These are phyloP conservation scores for Papiliotrema laurentii DNA, from an alignment of 1,284 basidiomycete genomes.

Conservation along the genomic window DNA sequence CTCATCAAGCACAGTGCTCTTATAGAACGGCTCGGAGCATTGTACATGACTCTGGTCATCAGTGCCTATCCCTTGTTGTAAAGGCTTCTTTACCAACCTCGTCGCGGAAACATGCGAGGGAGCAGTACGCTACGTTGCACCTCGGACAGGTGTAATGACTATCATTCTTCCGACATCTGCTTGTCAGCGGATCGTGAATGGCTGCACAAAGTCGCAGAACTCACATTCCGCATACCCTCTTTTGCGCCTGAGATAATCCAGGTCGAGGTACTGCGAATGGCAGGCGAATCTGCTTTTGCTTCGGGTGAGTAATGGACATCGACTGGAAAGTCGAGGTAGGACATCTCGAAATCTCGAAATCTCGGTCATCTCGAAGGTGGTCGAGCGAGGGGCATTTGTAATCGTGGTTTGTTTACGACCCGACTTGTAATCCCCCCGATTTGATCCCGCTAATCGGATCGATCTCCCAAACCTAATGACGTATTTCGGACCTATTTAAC, in stretches of 20 bases:
- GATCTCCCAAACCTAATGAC: too few species aligned
- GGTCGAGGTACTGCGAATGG: slow-evolving; percentile 41
- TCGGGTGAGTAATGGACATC: slow-evolving; percentile 45
- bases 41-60: slow-evolving; percentile 27
- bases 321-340: too few species aligned
- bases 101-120: slow-evolving; percentile 41
- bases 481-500: too few species aligned
- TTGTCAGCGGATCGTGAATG: not conserved
- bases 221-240: slow-evolving; percentile 39
- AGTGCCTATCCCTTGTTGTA: too few species aligned
- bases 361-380: too few species aligned
- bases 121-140: slow-evolving; percentile 47
- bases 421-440: too few species aligned
- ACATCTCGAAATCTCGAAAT: too few species aligned
- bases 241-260: slow-evolving; percentile 7
- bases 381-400: too few species aligned
- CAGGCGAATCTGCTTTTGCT: slow-evolving; percentile 37
- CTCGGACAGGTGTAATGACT: slow-evolving; percentile 46
- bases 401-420: too few species aligned
- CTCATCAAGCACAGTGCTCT: slow-evolving; percentile 30
- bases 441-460: too few species aligned
- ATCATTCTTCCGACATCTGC: slow-evolving; percentile 40
- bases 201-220: not conserved
- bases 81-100: too few species aligned
- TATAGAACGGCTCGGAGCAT: slow-evolving; percentile 49